phyloP scores from a whole-genome alignment of 2,329 filamentous ascomycete genomes.

The Akanthomyces uredinophilus region DNA sequence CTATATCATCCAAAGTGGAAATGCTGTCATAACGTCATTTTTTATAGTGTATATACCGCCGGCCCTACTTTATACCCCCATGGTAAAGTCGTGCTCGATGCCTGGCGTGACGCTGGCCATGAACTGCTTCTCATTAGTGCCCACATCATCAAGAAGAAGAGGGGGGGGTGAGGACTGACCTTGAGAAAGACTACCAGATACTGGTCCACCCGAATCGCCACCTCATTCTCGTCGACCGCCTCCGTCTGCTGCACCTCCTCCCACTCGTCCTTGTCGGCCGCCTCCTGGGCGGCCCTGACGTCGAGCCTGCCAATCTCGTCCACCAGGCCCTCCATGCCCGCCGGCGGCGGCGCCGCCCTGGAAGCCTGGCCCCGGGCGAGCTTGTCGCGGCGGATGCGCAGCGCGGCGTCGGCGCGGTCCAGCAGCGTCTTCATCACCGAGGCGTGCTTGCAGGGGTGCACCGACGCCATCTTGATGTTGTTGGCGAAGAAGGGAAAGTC shows the following conservation, averaged over 20 bases:
- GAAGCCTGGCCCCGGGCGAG: slow-evolving; percentile 35
- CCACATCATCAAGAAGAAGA: background rate
- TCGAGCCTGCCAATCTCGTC: slow-evolving; percentile 69
- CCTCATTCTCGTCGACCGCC: slow-evolving; percentile 59
- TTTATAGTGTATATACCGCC: background rate
- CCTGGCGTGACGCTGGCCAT: slow-evolving; percentile 89
- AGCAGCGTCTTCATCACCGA: slow-evolving; percentile 97
- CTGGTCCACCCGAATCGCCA: slow-evolving; percentile 81
- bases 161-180: slow-evolving; percentile 40
- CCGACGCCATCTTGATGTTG: slow-evolving; percentile 89
- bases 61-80: slow-evolving; percentile 73
- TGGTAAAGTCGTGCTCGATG: slow-evolving; percentile 97
- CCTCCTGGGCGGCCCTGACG: slow-evolving; percentile 42
- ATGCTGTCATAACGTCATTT: slow-evolving; percentile 3
- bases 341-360: slow-evolving; percentile 36
- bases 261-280: slow-evolving; percentile 50
- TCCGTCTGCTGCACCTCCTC: slow-evolving; percentile 58
- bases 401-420: slow-evolving; percentile 86
- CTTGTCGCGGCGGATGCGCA: slow-evolving; percentile 84
- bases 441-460: slow-evolving; percentile 96
- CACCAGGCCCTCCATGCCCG: slow-evolving; percentile 78
- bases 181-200: slow-evolving; percentile 85
- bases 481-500: slow-evolving; percentile 94
- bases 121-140: slow-evolving; percentile 45
- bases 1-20: background rate